Base-by-base conservation (phyloP, 257 asterid genomes). In the Solanum sejunctum region DNA sequence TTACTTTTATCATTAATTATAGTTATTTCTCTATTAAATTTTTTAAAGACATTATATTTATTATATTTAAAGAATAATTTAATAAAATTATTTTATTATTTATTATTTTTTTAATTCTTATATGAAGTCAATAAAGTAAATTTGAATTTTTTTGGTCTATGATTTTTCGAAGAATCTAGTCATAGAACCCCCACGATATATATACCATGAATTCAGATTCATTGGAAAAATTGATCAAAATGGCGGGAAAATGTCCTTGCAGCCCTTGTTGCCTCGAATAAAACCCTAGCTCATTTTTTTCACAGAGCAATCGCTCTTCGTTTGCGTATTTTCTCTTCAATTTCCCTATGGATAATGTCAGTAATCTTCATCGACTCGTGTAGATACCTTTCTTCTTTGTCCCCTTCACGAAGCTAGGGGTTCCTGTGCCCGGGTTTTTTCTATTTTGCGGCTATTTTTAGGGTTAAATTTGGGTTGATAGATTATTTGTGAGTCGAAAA, bases 221-320 rank as follows among this genome's bases (percentile, higher is more conserved):
- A 71, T 23, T 49, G 60, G 12, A 8, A 13, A 49, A 51, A 49
- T 8, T 15, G 83, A 56, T 75, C 63, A 66, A 84, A 72, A 80
- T 89, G 94, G 94, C 94, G 92, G 94, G 94, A 92, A 91, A 83
- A 82, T 80, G 81, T 83, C 84, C 82, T 64, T 52, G 26, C 79
- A 77, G 67, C 78, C 71, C 87, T 82, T 51, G 83, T 61, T 39
- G 58, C 81, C 18, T 17, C 60, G 41, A 88, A 60, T 85, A 71
- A 79, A 86, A 85, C 88, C 89, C 88, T 83, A 86, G 82, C 80
- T 61, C 78, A 60, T 51, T 56, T 58, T 10, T 67, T 18, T 32
- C 36, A 70, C 49, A 26, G 60, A 81, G 71, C 52, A 81, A n/a
- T 49, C 9, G 43, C 60, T 55, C 23, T n/a, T 12, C 52, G 4